Evolutionary conservation across 1,139 yeast genomes (phyloP), one percentile per base, ranked within the genome.

Genomic region (Candida dubliniensis): DNA sequence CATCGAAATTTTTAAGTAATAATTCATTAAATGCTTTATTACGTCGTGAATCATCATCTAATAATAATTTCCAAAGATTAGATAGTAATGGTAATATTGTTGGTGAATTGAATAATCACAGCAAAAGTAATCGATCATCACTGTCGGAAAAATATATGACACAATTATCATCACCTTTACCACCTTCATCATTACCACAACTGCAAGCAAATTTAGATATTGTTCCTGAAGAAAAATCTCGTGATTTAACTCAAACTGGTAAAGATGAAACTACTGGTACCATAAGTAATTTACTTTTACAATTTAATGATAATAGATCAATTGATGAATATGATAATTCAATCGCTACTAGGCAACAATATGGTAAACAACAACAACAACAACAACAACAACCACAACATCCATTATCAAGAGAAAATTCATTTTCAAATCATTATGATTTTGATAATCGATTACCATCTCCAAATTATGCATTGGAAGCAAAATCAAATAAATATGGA

Each of bases 11-110:
- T 44, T 49, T 66, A 37, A 67, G 72, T 47, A 60, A 57, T 47
- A 58, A 57, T 40, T 66, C 71, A 2, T 55, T 67, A 35, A 64
- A 58, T 47, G 66, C 59, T 2, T 51, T 63, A 7, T 53, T 66
- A 42, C 58, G 58, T 29, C 56, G 71, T 44, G 72, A 69, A 38
- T 67, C 69, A 38, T 64, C 70, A 8, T 29, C 32, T 4, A 18
- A 18, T 14, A 77, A 74, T 1, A 79, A 79, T 53, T 55, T 78
- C 43, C 80, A 77, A 53, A 63, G 77, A 52, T 60, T 79, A 36
- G 83, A 79, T 52, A 76, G 81, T 49, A 76, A 76, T 53, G 84
- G 84, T 1, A 77, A 79, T 53, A 67, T 78, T 23, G 72, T 75
- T 8, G 73, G 62, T 40, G 31, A 7, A 8, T 18, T 18, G 23